phyloP scores from a whole-genome alignment of 257 asterid species.

The Penstemon davidsonii region DNA sequence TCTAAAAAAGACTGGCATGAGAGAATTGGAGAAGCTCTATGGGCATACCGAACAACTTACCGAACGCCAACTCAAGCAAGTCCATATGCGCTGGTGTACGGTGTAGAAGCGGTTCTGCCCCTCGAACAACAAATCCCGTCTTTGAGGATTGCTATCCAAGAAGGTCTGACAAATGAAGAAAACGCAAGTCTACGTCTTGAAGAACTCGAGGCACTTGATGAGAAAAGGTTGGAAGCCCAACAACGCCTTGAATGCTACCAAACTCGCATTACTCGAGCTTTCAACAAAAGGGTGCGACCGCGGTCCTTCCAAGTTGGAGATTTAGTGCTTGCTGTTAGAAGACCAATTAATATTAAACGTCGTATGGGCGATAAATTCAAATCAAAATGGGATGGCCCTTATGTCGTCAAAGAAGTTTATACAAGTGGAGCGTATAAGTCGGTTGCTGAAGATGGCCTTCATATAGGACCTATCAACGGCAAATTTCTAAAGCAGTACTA shows the following conservation, averaged over 20 bases:
- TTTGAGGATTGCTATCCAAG: too few relatives aligned
- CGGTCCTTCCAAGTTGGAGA: neutral
- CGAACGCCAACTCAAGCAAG: too few relatives aligned
- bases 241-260: slow-evolving; percentile 6
- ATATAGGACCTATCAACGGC: neutral
- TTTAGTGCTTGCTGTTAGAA: neutral
- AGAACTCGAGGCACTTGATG: too few relatives aligned
- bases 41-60: too few relatives aligned
- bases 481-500: neutral
- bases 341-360: neutral
- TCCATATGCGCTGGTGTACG: too few relatives aligned
- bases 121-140: too few relatives aligned
- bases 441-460: too few relatives aligned
- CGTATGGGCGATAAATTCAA: neutral
- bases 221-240: neutral
- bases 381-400: neutral
- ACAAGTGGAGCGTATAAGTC: neutral
- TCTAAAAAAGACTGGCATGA: too few relatives aligned
- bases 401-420: neutral
- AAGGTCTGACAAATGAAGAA: too few relatives aligned
- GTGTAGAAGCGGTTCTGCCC: too few relatives aligned
- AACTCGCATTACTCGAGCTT: neutral
- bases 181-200: too few relatives aligned
- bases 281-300: neutral
- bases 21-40: neutral